Conservation (phyloP, 2,329 filamentous ascomycete genomes). For the Ilyonectria mors-panacis region DNA sequence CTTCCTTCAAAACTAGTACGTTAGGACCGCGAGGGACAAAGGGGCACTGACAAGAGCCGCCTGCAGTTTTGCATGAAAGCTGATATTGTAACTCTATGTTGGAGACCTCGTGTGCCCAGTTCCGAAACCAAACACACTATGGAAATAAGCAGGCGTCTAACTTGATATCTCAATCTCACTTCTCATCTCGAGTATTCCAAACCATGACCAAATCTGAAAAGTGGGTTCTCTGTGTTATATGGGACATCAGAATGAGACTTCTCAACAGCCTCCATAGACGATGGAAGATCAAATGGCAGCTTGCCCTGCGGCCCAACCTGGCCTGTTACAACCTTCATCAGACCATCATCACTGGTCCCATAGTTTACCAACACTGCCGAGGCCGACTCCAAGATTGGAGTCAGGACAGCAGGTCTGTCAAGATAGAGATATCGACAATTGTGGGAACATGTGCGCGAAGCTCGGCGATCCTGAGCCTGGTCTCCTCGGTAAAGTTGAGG, state of each 20-base stretch:
- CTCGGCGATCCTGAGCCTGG: conserved; percentile 45
- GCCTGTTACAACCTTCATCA: conserved; percentile 61
- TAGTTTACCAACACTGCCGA: conserved; percentile 58
- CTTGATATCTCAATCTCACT: not conserved
- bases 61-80: no score
- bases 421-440: conserved; percentile 62
- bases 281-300: conserved; percentile 59
- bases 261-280: conserved; percentile 60
- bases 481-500: conserved; percentile 55
- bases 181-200: conserved; percentile 39
- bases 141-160: not conserved
- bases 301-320: conserved; percentile 55
- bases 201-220: conserved; percentile 52
- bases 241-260: conserved; percentile 48
- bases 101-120: no score
- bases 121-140: no score
- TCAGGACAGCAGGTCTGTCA: conserved; percentile 58
- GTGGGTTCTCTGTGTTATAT: conserved; percentile 47
- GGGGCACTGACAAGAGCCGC: no score
- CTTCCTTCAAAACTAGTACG: no score
- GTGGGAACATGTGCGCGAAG: conserved; percentile 58
- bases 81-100: no score
- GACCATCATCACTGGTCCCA: conserved; percentile 57
- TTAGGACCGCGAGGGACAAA: no score
- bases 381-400: conserved; percentile 57